These are phyloP conservation scores for Neurospora sublineolata DNA, from an alignment of 495 filamentous ascomycete species.

Conservation along the genomic window DNA sequence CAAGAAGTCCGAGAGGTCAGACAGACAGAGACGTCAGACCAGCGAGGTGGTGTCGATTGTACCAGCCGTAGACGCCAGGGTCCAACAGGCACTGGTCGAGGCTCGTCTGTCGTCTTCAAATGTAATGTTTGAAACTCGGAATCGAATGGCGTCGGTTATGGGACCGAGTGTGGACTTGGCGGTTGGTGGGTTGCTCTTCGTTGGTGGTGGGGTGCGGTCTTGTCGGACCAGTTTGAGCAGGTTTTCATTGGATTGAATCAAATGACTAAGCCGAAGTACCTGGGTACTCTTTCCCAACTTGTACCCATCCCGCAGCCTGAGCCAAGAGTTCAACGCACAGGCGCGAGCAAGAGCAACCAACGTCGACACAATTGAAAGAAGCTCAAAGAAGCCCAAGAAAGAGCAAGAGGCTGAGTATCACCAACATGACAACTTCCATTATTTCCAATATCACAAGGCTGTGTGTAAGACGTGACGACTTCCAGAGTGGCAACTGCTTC, in stretches of 20 bases:
- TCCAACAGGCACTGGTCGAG: neutral
- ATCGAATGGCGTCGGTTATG: neutral
- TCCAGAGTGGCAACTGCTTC: neutral
- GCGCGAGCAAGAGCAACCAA: neutral
- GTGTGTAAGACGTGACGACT: neutral
- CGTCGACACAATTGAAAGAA: neutral
- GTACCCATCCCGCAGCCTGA: neutral
- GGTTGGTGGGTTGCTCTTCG: conserved; percentile 9
- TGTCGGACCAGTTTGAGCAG: conserved; percentile 32
- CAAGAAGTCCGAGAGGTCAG: neutral
- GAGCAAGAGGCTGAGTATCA: neutral
- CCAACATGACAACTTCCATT: neutral
- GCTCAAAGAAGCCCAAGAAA: too few species aligned
- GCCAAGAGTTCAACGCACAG: neutral
- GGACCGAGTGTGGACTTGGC: neutral
- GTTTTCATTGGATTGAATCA: conserved; percentile 38
- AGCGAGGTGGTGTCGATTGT: neutral
- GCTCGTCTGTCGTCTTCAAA: neutral
- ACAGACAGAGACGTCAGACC: neutral
- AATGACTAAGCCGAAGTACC: neutral
- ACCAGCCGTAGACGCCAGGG: neutral
- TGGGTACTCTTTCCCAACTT: neutral
- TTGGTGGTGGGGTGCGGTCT: conserved; percentile 27
- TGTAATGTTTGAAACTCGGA: neutral
- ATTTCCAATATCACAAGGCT: neutral